Base-by-base conservation (phyloP, 495 filamentous ascomycete genomes). In the Penicillium manginii region DNA sequence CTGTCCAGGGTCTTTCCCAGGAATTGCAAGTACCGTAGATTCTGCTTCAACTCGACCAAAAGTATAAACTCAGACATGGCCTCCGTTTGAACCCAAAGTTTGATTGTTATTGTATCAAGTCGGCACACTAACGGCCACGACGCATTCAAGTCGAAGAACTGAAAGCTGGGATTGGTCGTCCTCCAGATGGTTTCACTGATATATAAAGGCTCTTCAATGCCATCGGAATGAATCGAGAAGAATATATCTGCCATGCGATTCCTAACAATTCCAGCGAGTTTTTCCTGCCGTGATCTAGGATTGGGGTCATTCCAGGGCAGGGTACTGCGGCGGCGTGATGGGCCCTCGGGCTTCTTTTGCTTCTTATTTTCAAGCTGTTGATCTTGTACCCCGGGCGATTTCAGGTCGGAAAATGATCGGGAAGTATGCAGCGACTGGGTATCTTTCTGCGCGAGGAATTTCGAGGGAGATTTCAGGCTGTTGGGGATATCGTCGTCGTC, bases 81-180 rank as follows among this genome's bases (percentile, higher is more conserved):
- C 43, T 82, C 75, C 2, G 75, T 83, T 67, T 87, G 90, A 5
- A 84, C 83, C 93, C 93, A 98, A 35, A 97, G 67, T 62, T 84
- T 90, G 29, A 98, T 67, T 0, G 79, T 86, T 43, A 93, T 66
- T 29, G 76, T 71, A 42, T 90, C 84, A 26, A 77, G 71, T 49
- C 92, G 81, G 3, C 88, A 88, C 19, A 93, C 77, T 6, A 70
- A 69, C 11, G 90, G 84, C 0, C 86, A 88, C 53, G 84, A 88
- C 17, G 79, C 71, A 42, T 85, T 82, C 15, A 97, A 81, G 58
- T 98, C 91, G 71, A 98, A 96, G 57, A 87, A 86, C 40, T 87
- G 86, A 69, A 97, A 98, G 65, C 86, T 90, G 40, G 93, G 93
- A 73, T 98, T 98, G 82, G 91, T 93, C 15, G 90, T 83, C 68